A percentile compares a stretch with the other conserved stretches of the same genome.
These are phyloP conservation scores for Pyrus pyrifolia DNA, from an alignment of 306 rosid genomes.

Conservation along the genomic window DNA sequence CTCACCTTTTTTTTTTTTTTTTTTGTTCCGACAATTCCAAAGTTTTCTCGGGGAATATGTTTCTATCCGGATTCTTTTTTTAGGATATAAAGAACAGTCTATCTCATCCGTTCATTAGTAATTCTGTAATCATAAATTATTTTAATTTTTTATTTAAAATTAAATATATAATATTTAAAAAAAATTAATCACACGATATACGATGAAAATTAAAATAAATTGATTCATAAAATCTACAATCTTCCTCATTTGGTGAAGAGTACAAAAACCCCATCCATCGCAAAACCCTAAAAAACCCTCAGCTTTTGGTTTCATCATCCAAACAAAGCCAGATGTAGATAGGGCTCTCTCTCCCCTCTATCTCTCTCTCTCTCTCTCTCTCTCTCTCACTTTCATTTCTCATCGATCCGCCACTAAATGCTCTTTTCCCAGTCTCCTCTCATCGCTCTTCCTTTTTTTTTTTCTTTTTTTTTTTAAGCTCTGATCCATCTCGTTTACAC, in stretches of 20 bases:
- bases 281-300: not conserved
- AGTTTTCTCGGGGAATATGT: not conserved
- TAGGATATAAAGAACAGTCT: too few relatives aligned
- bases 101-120: too few relatives aligned
- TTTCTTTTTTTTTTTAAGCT: conserved; percentile 9
- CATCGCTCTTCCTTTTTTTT: not conserved
- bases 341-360: not conserved
- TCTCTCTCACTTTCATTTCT: not conserved
- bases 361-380: not conserved
- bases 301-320: not conserved
- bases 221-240: too few relatives aligned
- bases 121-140: too few relatives aligned
- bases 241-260: too few relatives aligned
- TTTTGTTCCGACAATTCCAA: conserved; percentile 2
- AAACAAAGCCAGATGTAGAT: not conserved
- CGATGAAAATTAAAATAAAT: too few relatives aligned
- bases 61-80: too few relatives aligned
- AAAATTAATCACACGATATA: too few relatives aligned
- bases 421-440: not conserved
- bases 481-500: conserved; percentile 46
- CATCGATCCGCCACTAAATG: not conserved
- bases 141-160: too few relatives aligned
- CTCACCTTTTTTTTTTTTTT: not conserved
- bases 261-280: too few relatives aligned
- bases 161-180: accelerated